Percentiles rank a stretch among this genome's conserved stretches.
These are phyloP conservation scores for Pseudogymnoascus sp. DNA, from an alignment of 2,329 filamentous ascomycete genomes.

Conservation along the genomic window DNA sequence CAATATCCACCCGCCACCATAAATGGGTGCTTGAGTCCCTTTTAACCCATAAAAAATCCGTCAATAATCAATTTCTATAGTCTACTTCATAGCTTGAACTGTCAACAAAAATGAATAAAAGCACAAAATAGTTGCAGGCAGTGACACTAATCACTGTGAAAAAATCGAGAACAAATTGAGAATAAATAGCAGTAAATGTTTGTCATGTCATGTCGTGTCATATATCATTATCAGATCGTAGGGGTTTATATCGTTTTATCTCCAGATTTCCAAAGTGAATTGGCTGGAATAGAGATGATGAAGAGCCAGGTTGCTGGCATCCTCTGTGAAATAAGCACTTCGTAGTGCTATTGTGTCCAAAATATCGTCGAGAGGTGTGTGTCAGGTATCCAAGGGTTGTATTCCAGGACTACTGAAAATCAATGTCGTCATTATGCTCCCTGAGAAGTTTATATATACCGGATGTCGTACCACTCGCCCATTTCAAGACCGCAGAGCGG, in stretches of 20 bases:
- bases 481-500: neutral
- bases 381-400: neutral
- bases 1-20: no score
- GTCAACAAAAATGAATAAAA: neutral
- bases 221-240: neutral
- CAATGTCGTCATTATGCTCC: neutral
- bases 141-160: neutral
- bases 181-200: neutral
- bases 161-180: neutral
- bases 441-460: neutral
- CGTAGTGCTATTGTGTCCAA: neutral
- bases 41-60: no score
- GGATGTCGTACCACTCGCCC: no score
- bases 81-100: no score
- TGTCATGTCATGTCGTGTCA: neutral
- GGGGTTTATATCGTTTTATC: neutral
- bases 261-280: neutral
- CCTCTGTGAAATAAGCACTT: neutral
- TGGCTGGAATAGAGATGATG: neutral
- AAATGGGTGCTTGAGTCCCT: no score
- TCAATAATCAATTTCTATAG: no score
- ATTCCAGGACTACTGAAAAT: neutral
- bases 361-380: neutral
- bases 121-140: neutral
- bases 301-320: neutral